Conservation (phyloP, 441 rosid genomes). For the Brassica hybrid region DNA sequence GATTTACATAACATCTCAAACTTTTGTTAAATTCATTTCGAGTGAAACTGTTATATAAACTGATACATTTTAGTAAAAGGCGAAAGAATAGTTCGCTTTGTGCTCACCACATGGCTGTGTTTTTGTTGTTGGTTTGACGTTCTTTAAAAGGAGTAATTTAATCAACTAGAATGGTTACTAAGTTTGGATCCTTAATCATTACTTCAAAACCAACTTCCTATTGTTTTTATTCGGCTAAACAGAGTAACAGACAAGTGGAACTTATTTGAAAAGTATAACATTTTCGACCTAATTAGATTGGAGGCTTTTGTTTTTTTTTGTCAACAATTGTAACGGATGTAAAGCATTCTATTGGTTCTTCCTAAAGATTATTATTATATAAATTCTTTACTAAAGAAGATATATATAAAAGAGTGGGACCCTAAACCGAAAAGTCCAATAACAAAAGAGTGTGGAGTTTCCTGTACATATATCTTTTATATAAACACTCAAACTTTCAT, state of each 20-base stretch:
- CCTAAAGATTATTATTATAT: neutral
- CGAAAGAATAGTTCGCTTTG: conserved; percentile 81
- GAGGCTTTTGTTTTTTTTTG: conserved; percentile 24
- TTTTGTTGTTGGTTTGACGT: neutral
- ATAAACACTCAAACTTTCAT: conserved; percentile 30
- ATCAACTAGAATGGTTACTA: conserved; percentile 17
- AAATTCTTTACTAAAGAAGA: conserved; percentile 7
- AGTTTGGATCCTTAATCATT: conserved; percentile 9
- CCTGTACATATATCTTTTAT: conserved; percentile 19
- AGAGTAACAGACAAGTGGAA: conserved; percentile 11
- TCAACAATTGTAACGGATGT: conserved; percentile 25
- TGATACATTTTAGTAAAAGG: conserved; percentile 53
- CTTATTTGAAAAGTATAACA: conserved; percentile 20
- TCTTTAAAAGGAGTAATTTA: neutral
- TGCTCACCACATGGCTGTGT: conserved; percentile 63
- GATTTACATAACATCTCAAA: neutral
- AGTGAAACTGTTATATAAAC: neutral
- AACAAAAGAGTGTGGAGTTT: conserved; percentile 17
- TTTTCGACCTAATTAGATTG: conserved; percentile 19
- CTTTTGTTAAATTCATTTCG: neutral
- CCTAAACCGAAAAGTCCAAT: conserved; percentile 33
- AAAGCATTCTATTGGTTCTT: conserved; percentile 14
- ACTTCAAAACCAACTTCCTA: conserved; percentile 6
- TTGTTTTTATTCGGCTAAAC: conserved; percentile 9
- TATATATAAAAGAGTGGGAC: conserved; percentile 25